phyloP scores from a whole-genome alignment of 148 eudicot species.

The Persicaria maculosa region DNA sequence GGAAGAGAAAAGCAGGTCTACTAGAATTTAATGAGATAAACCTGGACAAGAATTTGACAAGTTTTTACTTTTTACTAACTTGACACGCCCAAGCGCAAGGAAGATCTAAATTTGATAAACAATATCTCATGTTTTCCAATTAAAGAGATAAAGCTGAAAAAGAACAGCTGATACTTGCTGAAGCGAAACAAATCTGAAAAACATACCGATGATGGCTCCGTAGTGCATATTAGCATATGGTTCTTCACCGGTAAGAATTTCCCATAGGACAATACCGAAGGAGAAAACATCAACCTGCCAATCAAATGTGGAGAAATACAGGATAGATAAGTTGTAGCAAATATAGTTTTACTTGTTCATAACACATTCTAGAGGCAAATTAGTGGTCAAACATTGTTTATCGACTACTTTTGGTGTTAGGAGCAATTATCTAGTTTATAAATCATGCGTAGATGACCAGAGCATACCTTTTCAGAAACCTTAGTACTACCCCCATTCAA shows the following conservation, averaged over 20 bases:
- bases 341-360: background rate
- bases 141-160: background rate
- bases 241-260: conserved; percentile 43
- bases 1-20: background rate
- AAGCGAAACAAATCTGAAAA: background rate
- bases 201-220: conserved; percentile 36
- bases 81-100: background rate
- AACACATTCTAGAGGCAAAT: background rate
- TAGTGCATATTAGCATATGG: conserved; percentile 47
- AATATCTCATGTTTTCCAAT: background rate
- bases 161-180: background rate
- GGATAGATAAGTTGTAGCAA: background rate
- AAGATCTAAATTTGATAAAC: background rate
- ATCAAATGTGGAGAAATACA: conserved; percentile 10
- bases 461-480: conserved; percentile 11
- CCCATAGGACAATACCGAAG: conserved; percentile 47
- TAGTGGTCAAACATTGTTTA: background rate
- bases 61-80: background rate
- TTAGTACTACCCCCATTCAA: conserved; percentile 25
- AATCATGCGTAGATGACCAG: background rate
- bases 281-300: conserved; percentile 48
- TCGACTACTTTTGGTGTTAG: background rate
- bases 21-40: background rate
- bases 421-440: background rate
- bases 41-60: background rate